A percentile compares a stretch with the other conserved stretches of the same genome.
Conservation (phyloP, 129 eudicot species). For the Helianthus tuberosus region DNA sequence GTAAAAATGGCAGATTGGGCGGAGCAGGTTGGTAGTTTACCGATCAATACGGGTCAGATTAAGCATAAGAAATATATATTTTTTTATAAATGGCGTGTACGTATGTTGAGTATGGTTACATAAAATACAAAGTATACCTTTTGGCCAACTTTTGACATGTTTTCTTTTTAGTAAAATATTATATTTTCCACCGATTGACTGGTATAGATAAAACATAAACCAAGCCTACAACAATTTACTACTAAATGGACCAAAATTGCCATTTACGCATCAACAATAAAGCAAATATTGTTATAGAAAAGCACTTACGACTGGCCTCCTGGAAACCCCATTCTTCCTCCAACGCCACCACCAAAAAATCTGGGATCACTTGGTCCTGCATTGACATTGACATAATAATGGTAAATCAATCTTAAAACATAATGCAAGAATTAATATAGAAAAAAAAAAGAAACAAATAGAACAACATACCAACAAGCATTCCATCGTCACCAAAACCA, state of each 20-base stretch:
- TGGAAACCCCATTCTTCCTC: slow-evolving; percentile 52
- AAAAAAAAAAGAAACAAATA: neutral
- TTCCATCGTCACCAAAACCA: slow-evolving; percentile 61
- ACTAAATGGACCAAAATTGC: neutral
- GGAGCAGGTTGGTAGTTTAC: neutral
- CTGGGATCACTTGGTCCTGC: slow-evolving; percentile 84
- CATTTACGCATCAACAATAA: slow-evolving; percentile 2
- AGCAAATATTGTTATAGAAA: neutral
- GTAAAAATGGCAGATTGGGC: neutral
- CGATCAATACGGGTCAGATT: neutral
- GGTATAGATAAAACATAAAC: neutral
- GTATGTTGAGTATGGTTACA: neutral
- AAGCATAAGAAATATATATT: neutral
- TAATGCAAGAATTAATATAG: neutral
- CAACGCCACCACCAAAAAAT: slow-evolving; percentile 52
- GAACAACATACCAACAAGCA: slow-evolving; percentile 69
- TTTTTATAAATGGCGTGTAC: neutral
- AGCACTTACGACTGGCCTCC: slow-evolving; percentile 64
- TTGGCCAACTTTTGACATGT: neutral
- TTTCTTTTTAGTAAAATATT: neutral
- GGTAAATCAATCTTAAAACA: neutral
- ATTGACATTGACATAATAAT: neutral
- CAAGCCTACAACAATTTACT: neutral
- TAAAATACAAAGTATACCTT: neutral
- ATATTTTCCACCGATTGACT: neutral